Percentiles rank a stretch among this genome's conserved stretches.
These are phyloP conservation scores for Lactifluus volemus DNA, from an alignment of 768 basidiomycete genomes.

Conservation along the genomic window DNA sequence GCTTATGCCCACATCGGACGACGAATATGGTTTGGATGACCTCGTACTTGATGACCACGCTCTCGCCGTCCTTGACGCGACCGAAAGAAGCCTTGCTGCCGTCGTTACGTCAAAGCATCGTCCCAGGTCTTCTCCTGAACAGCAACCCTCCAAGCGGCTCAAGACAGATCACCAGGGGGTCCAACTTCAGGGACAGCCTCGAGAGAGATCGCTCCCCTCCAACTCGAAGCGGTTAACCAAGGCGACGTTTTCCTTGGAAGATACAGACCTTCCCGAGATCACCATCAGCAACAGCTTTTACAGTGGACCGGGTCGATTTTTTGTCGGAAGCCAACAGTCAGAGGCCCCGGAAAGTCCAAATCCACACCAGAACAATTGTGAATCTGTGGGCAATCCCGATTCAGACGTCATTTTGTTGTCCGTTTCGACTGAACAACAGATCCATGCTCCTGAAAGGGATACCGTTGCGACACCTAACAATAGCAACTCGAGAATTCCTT, in stretches of 20 bases:
- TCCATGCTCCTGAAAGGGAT: background rate
- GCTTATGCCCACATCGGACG: slow-evolving; percentile 16
- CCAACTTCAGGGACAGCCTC: background rate
- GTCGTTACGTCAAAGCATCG: background rate
- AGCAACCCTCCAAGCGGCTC: slow-evolving; percentile 15
- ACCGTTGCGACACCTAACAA: background rate
- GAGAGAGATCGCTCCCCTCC: background rate
- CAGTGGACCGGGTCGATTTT: slow-evolving; percentile 10
- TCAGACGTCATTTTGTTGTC: background rate
- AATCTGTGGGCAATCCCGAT: background rate
- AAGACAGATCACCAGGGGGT: slow-evolving; percentile 13
- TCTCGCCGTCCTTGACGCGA: slow-evolving; percentile 18
- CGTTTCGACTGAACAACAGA: background rate
- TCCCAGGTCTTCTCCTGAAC: slow-evolving; percentile 6
- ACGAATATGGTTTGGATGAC: slow-evolving; percentile 19
- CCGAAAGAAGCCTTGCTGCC: slow-evolving; percentile 11
- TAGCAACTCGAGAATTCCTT: background rate
- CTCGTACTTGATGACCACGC: slow-evolving; percentile 17
- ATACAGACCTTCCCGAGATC: slow-evolving; percentile 18
- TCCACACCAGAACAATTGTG: background rate
- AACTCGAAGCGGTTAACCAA: background rate
- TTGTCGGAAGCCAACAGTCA: slow-evolving; percentile 5
- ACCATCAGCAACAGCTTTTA: slow-evolving; percentile 17
- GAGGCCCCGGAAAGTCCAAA: slow-evolving; percentile 3
- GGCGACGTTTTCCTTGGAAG: slow-evolving; percentile 11